Conservation (phyloP, 257 asterid genomes). For the Penstemon newberryi region DNA sequence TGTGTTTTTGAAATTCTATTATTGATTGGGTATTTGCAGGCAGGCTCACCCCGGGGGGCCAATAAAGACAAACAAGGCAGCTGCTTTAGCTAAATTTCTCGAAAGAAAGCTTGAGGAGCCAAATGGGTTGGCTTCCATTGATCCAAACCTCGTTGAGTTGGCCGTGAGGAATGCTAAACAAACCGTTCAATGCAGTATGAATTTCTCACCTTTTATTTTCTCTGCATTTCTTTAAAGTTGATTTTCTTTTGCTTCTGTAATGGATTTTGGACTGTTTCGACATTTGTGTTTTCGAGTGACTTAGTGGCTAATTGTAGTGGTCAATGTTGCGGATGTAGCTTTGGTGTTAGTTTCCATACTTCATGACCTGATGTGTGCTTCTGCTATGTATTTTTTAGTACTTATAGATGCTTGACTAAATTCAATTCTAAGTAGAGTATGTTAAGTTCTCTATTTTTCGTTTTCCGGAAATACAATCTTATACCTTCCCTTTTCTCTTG, state of each 20-base stretch:
- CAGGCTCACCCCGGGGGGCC: constrained; percentile 95
- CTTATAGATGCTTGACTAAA: not conserved
- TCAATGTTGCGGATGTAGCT: constrained; percentile 2
- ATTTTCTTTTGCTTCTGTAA: not conserved
- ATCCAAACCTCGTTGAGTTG: constrained; percentile 72
- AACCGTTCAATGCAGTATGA: constrained; percentile 65
- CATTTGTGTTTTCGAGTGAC: constrained; percentile 9
- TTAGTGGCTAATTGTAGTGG: not conserved
- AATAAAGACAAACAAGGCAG: constrained; percentile 93
- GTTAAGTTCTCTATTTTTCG: not conserved
- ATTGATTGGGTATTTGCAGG: constrained; percentile 42
- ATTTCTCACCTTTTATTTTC: constrained; percentile 11
- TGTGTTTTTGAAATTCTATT: not conserved
- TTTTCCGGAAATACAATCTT: not conserved
- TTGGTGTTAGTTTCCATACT: not conserved
- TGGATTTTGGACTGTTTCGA: not conserved
- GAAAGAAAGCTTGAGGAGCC: constrained; percentile 88
- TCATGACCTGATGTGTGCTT: constrained; percentile 1
- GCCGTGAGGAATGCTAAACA: constrained; percentile 84
- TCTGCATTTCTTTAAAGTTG: not conserved
- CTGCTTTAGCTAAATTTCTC: constrained; percentile 89
- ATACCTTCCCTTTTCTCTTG: not conserved
- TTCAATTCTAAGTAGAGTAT: not conserved
- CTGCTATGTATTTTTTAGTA: not conserved
- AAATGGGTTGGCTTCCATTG: constrained; percentile 71